phyloP scores from a whole-genome alignment of 345 rosid genomes.

The Pseudoturritis turrita region DNA sequence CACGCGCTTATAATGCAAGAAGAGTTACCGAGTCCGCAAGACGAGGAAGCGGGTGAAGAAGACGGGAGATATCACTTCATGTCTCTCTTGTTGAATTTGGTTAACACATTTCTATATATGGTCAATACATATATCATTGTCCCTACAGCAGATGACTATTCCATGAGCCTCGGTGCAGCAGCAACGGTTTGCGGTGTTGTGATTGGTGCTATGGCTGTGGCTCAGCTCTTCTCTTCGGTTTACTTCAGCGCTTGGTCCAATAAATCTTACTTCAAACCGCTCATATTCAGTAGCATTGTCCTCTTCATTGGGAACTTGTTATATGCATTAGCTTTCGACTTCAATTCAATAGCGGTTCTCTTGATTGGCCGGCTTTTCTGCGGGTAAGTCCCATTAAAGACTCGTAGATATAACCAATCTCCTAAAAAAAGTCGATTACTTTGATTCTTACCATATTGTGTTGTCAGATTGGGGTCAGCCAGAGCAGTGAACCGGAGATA shows the following conservation, averaged over 20 bases:
- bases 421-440: neutral
- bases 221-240: slow-evolving; percentile 92
- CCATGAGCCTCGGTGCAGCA: slow-evolving; percentile 87
- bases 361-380: slow-evolving; percentile 82
- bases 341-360: slow-evolving; percentile 62
- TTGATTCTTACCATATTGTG: slow-evolving; percentile 2
- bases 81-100: slow-evolving; percentile 85
- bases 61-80: slow-evolving; percentile 80
- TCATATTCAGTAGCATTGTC: slow-evolving; percentile 82
- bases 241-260: slow-evolving; percentile 52
- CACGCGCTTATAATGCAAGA: slow-evolving; percentile 95
- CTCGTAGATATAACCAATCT: neutral
- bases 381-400: slow-evolving; percentile 52
- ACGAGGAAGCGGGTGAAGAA: slow-evolving; percentile 52
- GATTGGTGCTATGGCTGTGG: slow-evolving; percentile 97
- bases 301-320: slow-evolving; percentile 71
- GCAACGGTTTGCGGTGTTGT: slow-evolving; percentile 96
- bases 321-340: slow-evolving; percentile 90
- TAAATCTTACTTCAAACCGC: slow-evolving; percentile 87
- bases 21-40: slow-evolving; percentile 71
- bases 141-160: slow-evolving; percentile 93
- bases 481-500: slow-evolving; percentile 97
- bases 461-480: slow-evolving; percentile 86
- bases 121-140: slow-evolving; percentile 90
- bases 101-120: slow-evolving; percentile 85